Evolutionary conservation across 1,284 basidiomycete species (phyloP).

Genomic region (Hortiboletus rubellus): DNA sequence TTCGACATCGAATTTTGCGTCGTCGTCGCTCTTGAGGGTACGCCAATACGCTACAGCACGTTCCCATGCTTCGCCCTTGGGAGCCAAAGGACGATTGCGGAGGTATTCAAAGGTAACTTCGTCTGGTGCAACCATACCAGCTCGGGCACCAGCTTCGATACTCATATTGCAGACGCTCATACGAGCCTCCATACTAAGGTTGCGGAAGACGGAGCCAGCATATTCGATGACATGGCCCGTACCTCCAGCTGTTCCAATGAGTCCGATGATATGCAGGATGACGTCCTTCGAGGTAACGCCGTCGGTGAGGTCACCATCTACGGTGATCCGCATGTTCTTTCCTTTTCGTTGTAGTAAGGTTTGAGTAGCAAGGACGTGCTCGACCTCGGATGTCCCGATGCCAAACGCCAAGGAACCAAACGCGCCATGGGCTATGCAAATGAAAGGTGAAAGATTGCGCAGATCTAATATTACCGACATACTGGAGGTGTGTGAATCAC

Average conservation of each 20-base stretch:
- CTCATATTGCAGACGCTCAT: slow-evolving; percentile 99
- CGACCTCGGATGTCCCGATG: slow-evolving; percentile 96
- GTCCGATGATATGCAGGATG: slow-evolving; percentile 91
- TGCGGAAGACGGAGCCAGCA: slow-evolving; percentile 88
- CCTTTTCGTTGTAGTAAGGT: slow-evolving; percentile 90
- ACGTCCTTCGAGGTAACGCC: slow-evolving; percentile 96
- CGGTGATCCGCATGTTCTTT: slow-evolving; percentile 95
- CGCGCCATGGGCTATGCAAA: slow-evolving; percentile 79
- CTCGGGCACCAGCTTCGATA: slow-evolving; percentile 93
- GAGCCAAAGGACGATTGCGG: slow-evolving; percentile 80
- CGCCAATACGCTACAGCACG: slow-evolving; percentile 88
- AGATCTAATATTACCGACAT: slow-evolving; percentile 30
- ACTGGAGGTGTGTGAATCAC: slow-evolving; percentile 95
- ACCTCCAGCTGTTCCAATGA: slow-evolving; percentile 93
- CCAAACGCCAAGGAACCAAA: slow-evolving; percentile 97
- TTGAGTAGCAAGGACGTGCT: slow-evolving; percentile 96
- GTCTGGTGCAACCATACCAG: slow-evolving; percentile 95
- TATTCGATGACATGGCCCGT: slow-evolving; percentile 94
- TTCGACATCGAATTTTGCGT: slow-evolving; percentile 88
- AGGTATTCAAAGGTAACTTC: slow-evolving; percentile 91
- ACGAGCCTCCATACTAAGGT: slow-evolving; percentile 92
- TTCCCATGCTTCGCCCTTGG: slow-evolving; percentile 90
- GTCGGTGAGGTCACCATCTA: slow-evolving; percentile 83
- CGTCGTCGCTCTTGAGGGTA: slow-evolving; percentile 82
- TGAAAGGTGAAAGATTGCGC: slow-evolving; percentile 1